phyloP scores from a whole-genome alignment of 1,284 basidiomycete genomes.

The Inonotus hispidus region DNA sequence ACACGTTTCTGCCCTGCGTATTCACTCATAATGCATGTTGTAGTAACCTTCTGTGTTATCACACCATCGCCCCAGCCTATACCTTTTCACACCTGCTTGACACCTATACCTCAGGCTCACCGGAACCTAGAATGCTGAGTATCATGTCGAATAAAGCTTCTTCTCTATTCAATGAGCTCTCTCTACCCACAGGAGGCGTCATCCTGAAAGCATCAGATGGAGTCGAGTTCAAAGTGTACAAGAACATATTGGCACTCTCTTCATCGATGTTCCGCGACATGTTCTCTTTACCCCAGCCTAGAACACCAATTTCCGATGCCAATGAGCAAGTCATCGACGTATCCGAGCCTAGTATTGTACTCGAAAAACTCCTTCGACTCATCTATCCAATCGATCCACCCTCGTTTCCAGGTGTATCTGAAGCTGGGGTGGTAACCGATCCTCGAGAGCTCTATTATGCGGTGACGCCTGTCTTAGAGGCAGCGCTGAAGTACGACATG shows the following conservation, averaged over 20 bases:
- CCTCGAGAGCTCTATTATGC: background rate
- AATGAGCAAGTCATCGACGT: constrained; percentile 44
- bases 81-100: no score
- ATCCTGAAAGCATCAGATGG: constrained; percentile 21
- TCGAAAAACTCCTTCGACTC: constrained; percentile 50
- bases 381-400: constrained; percentile 37
- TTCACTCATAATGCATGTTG: no score
- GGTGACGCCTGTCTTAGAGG: constrained; percentile 26
- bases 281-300: constrained; percentile 23
- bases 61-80: no score
- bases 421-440: background rate
- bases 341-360: constrained; percentile 39
- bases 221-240: constrained; percentile 23
- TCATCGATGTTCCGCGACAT: constrained; percentile 26
- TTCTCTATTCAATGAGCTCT: constrained; percentile 1
- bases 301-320: constrained; percentile 18
- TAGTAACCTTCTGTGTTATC: no score
- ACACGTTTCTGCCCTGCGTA: no score
- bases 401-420: constrained; percentile 8
- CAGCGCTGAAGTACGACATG: constrained; percentile 37
- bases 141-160: background rate
- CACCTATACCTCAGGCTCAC: no score
- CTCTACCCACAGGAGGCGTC: constrained; percentile 15
- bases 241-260: constrained; percentile 22
- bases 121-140: no score